A percentile compares a stretch with the other conserved stretches of the same genome.
These are phyloP conservation scores for Cercospora beticola DNA, from an alignment of 2,329 filamentous ascomycete species.

Conservation along the genomic window DNA sequence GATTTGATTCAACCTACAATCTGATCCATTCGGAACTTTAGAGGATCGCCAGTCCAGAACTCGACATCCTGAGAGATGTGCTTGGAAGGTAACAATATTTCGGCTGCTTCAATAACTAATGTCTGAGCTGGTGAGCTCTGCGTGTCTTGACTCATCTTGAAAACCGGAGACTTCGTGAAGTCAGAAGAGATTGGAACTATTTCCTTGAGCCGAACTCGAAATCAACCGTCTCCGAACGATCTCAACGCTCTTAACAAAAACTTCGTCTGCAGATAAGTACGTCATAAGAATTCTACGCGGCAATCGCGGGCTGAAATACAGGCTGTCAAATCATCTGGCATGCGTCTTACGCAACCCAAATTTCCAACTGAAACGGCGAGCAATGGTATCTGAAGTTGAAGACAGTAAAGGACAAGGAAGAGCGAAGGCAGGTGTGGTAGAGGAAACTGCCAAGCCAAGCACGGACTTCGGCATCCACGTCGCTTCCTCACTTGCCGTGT, in stretches of 20 bases:
- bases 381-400: neutral
- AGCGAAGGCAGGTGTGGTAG: neutral
- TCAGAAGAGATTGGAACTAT: neutral
- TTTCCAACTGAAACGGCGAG: neutral
- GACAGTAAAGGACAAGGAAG: neutral
- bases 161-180: neutral
- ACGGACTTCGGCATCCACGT: neutral
- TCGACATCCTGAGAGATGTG: conserved; percentile 18
- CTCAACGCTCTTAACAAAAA: neutral
- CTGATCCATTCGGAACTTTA: conserved; percentile 20
- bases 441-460: neutral
- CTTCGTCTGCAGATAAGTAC: neutral
- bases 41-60: conserved; percentile 15
- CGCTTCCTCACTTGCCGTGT: neutral
- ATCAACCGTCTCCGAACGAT: neutral
- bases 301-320: neutral
- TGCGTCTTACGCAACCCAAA: neutral
- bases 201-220: neutral
- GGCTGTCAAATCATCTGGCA: neutral
- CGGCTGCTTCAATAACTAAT: conserved; percentile 13
- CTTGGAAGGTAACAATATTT: conserved; percentile 17
- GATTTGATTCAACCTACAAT: neutral
- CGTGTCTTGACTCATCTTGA: neutral
- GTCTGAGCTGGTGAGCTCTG: neutral
- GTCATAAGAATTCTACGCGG: neutral